phyloP scores from a whole-genome alignment of 768 basidiomycete genomes.

The Kwoniella heveanensis region DNA sequence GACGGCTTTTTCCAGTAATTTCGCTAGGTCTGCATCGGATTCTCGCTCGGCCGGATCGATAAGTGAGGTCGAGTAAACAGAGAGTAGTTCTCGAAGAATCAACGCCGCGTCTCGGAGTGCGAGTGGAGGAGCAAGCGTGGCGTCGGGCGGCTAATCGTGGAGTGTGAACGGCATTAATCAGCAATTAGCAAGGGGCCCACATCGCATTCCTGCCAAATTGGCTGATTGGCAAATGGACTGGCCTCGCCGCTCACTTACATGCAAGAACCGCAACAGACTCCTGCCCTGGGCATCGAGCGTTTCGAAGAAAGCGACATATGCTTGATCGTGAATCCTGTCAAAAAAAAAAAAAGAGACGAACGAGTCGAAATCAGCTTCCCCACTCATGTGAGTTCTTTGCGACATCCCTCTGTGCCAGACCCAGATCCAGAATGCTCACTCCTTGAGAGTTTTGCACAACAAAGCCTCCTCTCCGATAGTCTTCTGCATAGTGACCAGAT shows the following conservation, averaged over 20 bases:
- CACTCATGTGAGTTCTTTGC: no score
- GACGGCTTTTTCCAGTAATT: conserved; percentile 78
- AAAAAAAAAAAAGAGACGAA: conserved; percentile 7
- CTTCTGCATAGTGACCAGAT: conserved; percentile 84
- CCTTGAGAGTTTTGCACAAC: conserved; percentile 72
- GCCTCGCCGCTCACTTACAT: conserved; percentile 49
- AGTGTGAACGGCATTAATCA: background rate
- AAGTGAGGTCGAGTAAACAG: conserved; percentile 83
- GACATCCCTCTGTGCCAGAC: no score
- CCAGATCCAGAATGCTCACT: conserved; percentile 65
- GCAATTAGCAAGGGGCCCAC: conserved; percentile 54
- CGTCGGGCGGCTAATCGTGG: conserved; percentile 56
- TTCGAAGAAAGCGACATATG: conserved; percentile 84
- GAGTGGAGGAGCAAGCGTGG: conserved; percentile 76
- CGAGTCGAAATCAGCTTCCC: conserved; percentile 1
- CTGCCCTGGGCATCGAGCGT: conserved; percentile 83
- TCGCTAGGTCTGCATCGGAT: conserved; percentile 62
- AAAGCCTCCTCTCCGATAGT: conserved; percentile 84
- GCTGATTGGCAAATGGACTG: background rate
- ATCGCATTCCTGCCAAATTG: background rate
- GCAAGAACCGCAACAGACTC: conserved; percentile 60
- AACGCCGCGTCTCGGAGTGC: conserved; percentile 79
- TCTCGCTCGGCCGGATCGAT: conserved; percentile 65
- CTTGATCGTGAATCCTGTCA: conserved; percentile 72
- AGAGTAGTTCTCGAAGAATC: conserved; percentile 82